These are phyloP conservation scores for Thalia dealbata DNA, from an alignment of 176 grass and related monocot species.

Conservation along the genomic window DNA sequence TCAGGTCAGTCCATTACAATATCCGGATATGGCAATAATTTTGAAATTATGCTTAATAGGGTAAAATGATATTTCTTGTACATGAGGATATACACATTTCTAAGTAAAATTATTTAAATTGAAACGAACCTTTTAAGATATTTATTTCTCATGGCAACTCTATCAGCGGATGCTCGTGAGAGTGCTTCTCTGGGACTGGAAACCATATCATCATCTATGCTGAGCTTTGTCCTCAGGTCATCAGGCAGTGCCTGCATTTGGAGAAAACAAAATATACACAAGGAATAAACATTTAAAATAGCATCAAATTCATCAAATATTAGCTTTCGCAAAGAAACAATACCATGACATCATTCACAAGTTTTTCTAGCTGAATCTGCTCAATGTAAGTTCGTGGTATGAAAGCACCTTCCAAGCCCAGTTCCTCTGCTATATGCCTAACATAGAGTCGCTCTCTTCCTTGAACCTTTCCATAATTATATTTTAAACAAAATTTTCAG, in stretches of 20 bases:
- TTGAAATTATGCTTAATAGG: no score
- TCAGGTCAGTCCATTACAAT: no score
- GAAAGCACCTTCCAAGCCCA: conserved; percentile 81
- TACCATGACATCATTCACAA: conserved; percentile 97
- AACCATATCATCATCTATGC: conserved; percentile 80
- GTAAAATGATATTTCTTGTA: no score
- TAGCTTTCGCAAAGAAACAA: conserved; percentile 11
- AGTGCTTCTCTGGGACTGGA: conserved; percentile 90
- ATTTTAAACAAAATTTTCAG: neutral
- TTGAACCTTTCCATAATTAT: conserved; percentile 64
- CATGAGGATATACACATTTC: neutral
- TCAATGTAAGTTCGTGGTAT: conserved; percentile 93
- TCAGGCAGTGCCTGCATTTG: conserved; percentile 80
- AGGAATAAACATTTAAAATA: neutral
- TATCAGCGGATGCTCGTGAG: conserved; percentile 67
- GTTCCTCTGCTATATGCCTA: conserved; percentile 57
- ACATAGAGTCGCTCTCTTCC: conserved; percentile 76
- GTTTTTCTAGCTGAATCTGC: conserved; percentile 97
- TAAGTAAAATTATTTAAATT: neutral
- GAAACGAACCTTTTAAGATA: conserved; percentile 51
- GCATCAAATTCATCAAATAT: neutral
- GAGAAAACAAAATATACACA: conserved; percentile 6
- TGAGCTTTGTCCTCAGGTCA: conserved; percentile 91
- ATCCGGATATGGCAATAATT: no score
- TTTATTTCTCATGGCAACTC: conserved; percentile 56